A percentile compares a stretch with the other conserved stretches of the same genome.
These are phyloP conservation scores for Metarhizium sp. DNA, from an alignment of 2,329 filamentous ascomycete species.

Conservation along the genomic window DNA sequence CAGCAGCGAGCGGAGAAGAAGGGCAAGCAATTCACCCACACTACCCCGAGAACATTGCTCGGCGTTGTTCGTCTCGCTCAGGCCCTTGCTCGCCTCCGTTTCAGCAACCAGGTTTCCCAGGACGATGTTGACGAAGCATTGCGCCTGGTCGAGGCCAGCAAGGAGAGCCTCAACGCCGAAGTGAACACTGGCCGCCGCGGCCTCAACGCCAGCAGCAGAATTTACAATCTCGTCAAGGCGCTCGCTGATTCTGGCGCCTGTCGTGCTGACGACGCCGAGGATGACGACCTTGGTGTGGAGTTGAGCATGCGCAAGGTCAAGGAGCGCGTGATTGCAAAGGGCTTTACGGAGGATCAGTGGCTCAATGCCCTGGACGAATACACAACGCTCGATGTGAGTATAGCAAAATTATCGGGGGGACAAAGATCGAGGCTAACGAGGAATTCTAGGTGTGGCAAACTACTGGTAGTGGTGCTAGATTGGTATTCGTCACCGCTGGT, in stretches of 20 bases:
- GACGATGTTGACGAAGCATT: slow-evolving; percentile 96
- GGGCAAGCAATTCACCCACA: slow-evolving; percentile 90
- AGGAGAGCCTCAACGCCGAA: slow-evolving; percentile 78
- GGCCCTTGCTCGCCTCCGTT: slow-evolving; percentile 84
- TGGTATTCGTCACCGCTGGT: slow-evolving; percentile 59
- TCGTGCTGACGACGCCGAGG: slow-evolving; percentile 58
- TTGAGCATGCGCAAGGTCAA: slow-evolving; percentile 81
- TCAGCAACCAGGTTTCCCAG: slow-evolving; percentile 72
- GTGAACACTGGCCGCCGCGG: slow-evolving; percentile 50
- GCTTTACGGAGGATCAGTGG: slow-evolving; percentile 93
- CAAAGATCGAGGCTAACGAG: slow-evolving; percentile 25
- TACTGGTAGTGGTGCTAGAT: slow-evolving; percentile 56
- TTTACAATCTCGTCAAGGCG: slow-evolving; percentile 87
- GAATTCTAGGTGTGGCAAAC: slow-evolving; percentile 65
- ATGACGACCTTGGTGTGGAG: slow-evolving; percentile 49
- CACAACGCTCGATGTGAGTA: slow-evolving; percentile 72
- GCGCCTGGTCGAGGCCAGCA: slow-evolving; percentile 83
- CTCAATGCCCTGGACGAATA: slow-evolving; percentile 83
- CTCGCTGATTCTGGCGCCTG: slow-evolving; percentile 83
- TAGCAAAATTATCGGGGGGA: slow-evolving; percentile 18
- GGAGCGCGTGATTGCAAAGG: slow-evolving; percentile 88
- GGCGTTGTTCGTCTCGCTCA: slow-evolving; percentile 90
- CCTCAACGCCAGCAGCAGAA: slow-evolving; percentile 76
- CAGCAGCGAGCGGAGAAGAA: slow-evolving; percentile 85
- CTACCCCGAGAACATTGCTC: slow-evolving; percentile 84